Percentiles rank a stretch among this genome's conserved stretches.
phyloP scores from a whole-genome alignment of 805 yeast genomes.

The Novakomyces olei region DNA sequence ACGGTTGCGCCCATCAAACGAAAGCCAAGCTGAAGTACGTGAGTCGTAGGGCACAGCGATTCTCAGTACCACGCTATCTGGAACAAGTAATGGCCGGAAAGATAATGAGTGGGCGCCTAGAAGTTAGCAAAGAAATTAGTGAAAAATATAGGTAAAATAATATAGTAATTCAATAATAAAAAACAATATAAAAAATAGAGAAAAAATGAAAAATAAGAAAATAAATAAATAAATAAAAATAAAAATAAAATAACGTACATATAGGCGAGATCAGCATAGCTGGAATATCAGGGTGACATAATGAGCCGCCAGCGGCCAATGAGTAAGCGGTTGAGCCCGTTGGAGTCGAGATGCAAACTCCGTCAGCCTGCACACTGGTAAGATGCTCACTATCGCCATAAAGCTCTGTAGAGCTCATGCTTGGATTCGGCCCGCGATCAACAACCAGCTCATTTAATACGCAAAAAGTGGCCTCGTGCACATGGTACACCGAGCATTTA shows the following conservation, averaged over 20 bases:
- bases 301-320: conserved; percentile 80
- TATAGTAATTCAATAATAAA: too few species aligned
- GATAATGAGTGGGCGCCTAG: conserved; percentile 86
- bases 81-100: conserved; percentile 75
- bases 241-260: too few species aligned
- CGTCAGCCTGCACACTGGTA: conserved; percentile 72
- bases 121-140: too few species aligned
- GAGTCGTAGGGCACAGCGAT: conserved; percentile 61
- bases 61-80: conserved; percentile 73
- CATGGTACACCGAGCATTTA: conserved; percentile 7
- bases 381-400: conserved; percentile 70
- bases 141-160: too few species aligned
- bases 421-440: conserved; percentile 87
- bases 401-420: conserved; percentile 68
- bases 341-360: conserved; percentile 41
- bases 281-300: conserved; percentile 83
- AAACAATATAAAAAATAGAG: too few species aligned
- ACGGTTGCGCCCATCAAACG: conserved; percentile 82
- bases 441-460: conserved; percentile 76
- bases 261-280: conserved; percentile 88
- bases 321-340: conserved; percentile 87
- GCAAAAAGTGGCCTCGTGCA: conserved; percentile 25
- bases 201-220: too few species aligned
- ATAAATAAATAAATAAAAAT: too few species aligned
- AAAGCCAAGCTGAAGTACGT: conserved; percentile 86